These are phyloP conservation scores for Ogataea trehalophila DNA, from an alignment of 805 yeast genomes.

Conservation along the genomic window DNA sequence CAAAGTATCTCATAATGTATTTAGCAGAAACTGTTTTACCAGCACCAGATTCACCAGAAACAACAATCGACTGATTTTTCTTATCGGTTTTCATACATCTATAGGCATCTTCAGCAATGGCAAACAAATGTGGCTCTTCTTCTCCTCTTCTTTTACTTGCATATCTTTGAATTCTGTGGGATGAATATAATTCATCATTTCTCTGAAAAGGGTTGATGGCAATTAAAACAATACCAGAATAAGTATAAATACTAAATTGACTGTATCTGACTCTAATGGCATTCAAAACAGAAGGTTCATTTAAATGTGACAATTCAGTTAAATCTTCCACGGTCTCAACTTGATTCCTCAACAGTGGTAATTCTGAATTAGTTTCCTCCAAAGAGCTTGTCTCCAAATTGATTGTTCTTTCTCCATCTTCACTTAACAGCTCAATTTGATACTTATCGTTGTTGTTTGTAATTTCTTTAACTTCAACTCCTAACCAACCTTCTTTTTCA, in stretches of 20 bases:
- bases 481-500: slow-evolving; percentile 67
- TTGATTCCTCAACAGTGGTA: slow-evolving; percentile 86
- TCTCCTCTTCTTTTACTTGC: slow-evolving; percentile 93
- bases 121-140: slow-evolving; percentile 93
- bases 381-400: slow-evolving; percentile 44
- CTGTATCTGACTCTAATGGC: slow-evolving; percentile 88
- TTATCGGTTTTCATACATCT: slow-evolving; percentile 86
- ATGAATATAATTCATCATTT: slow-evolving; percentile 85
- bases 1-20: slow-evolving; percentile 95
- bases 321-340: slow-evolving; percentile 92
- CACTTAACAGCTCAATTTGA: slow-evolving; percentile 49
- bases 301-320: slow-evolving; percentile 84
- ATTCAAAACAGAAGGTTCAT: slow-evolving; percentile 94
- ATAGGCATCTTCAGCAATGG: slow-evolving; percentile 97
- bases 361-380: slow-evolving; percentile 48
- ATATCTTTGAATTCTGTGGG: slow-evolving; percentile 90
- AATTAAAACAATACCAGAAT: slow-evolving; percentile 93
- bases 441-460: slow-evolving; percentile 39
- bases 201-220: slow-evolving; percentile 95
- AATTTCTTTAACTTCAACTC: slow-evolving; percentile 52
- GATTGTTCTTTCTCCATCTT: slow-evolving; percentile 40
- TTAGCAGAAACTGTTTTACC: slow-evolving; percentile 98
- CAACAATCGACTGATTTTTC: slow-evolving; percentile 91
- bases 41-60: slow-evolving; percentile 97
- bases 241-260: slow-evolving; percentile 88